Evolutionary conservation across 768 basidiomycete species (phyloP), one percentile per base, ranked within the genome.

Genomic region (Pulveroboletus sp.): DNA sequence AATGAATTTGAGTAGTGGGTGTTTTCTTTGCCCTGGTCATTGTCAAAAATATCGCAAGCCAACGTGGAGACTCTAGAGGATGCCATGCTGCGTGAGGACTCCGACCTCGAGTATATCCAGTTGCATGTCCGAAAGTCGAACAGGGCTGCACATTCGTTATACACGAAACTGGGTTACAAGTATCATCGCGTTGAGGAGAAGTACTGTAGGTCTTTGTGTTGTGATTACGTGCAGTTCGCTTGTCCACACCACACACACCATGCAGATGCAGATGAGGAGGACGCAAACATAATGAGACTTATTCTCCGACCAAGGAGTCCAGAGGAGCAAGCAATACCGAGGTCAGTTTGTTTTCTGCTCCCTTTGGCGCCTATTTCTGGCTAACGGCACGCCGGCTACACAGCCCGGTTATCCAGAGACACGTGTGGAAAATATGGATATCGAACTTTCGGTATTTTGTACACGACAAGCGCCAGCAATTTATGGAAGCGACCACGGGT

Each of bases 81-180:
- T 0, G 61, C 65, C 38, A 67, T 69, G 51, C 11, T 46, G 11
- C 52, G 61, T 5, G 61, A 54, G 24, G 40, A 55, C 8, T 14
- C 8, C 7, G 18, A 33, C 8, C 39, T 69, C 35, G 43, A 55
- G 30, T 53, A 52, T 38, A 55, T 69, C 39, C 58, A 69, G 31
- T 30, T 67, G 31, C 58, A 69, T 2, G 67, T 67, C 32, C 61
- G 66, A 37, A 63, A 35, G 28, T 65, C 66, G 27, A 67, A 67
- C 39, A 60, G 38, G 26, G 52, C 57, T 9, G 66, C 66, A 12
- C 40, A 33, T 30, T 47, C 53, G 8, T 35, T 69, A 5, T 67
- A 67, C 24, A 35, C 52, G 2, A 61, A 56, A 14, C 60, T 67
- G 9, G 66, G 65, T 27, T 67, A 66, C 46, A 3, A 18, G 10